Evolutionary conservation across 2,329 filamentous ascomycete genomes (phyloP), one percentile per base, ranked within the genome.

Genomic region (Hymenotorrendiella dingleyae): DNA sequence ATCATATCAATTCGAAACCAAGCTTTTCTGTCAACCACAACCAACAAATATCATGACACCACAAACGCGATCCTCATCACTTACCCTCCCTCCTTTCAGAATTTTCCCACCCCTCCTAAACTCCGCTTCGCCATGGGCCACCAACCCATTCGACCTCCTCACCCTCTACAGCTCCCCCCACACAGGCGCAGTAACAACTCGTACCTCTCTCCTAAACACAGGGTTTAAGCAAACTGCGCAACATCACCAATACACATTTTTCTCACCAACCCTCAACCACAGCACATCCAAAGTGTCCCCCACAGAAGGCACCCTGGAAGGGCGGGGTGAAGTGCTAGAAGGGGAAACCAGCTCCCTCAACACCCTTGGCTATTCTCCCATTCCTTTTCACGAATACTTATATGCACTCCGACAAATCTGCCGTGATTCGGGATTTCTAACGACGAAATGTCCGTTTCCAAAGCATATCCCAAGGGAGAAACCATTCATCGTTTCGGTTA

Each of bases 41-140:
- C n/a, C n/a, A n/a, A n/a, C n/a, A n/a, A n/a, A n/a, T n/a, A n/a
- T n/a, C n/a, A n/a, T n/a, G n/a, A n/a, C n/a, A n/a, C n/a, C n/a
- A n/a, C n/a, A n/a, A n/a, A n/a, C n/a, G n/a, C n/a, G n/a, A n/a
- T n/a, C n/a, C n/a, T n/a, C n/a, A n/a, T n/a, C 29, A 16, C 16
- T 35, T 14, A 14, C 34, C n/a, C n/a, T 22, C 6, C 14, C 17
- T 8, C 39, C 29, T 16, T 28, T 41, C 39, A n/a, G 19, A 7
- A 57, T 60, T 38, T 29, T 33, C 6, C 57, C 57, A 6, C 82
- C 83, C 0, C 67, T 91, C 6, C 67, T 89, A 50, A 90, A 90
- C 64, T 84, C 84, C 1, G 78, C 86, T 22, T 82, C 77, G 37
- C 85, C 85, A 0, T 89, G 84, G 84, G 84, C 84, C 20, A 86